A percentile compares a stretch with the other conserved stretches of the same genome.
phyloP scores from a whole-genome alignment of 2,329 filamentous ascomycete species.

The Huntiella bhutanensis region DNA sequence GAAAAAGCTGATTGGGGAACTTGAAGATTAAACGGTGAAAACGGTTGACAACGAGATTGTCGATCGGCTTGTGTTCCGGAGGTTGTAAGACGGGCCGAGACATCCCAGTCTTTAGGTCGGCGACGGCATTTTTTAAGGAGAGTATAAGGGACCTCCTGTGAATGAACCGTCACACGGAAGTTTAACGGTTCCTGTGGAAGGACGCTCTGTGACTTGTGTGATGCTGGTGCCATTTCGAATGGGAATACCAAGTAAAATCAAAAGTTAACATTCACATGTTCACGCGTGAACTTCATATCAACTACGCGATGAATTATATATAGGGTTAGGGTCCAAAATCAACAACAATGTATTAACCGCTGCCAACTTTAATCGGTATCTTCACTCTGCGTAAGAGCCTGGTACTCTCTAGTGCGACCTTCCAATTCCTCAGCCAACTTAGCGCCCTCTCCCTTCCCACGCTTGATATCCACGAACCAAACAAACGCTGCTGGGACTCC shows the following conservation, averaged over 20 bases:
- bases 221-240: too few relatives aligned
- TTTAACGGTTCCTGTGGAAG: neutral
- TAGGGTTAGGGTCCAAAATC: neutral
- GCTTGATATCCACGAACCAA: slow-evolving; percentile 66
- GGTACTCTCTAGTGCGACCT: slow-evolving; percentile 15
- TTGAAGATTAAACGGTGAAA: slow-evolving; percentile 3
- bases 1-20: too few relatives aligned
- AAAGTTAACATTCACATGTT: too few relatives aligned
- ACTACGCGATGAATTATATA: neutral
- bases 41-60: slow-evolving; percentile 1
- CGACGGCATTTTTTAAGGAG: slow-evolving; percentile 1
- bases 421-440: slow-evolving; percentile 43
- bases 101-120: slow-evolving; percentile 3
- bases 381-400: neutral
- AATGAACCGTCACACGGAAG: neutral
- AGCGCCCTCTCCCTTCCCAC: slow-evolving; percentile 50
- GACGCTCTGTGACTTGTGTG: too few relatives aligned
- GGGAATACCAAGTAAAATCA: too few relatives aligned
- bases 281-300: too few relatives aligned
- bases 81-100: neutral
- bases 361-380: too few relatives aligned
- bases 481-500: slow-evolving; percentile 70
- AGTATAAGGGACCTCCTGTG: neutral
- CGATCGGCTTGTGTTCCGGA: neutral
- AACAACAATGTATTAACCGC: too few relatives aligned